Evolutionary conservation across 169 alveolate genomes (phyloP).

Genomic region (Toxoplasma gondii): DNA sequence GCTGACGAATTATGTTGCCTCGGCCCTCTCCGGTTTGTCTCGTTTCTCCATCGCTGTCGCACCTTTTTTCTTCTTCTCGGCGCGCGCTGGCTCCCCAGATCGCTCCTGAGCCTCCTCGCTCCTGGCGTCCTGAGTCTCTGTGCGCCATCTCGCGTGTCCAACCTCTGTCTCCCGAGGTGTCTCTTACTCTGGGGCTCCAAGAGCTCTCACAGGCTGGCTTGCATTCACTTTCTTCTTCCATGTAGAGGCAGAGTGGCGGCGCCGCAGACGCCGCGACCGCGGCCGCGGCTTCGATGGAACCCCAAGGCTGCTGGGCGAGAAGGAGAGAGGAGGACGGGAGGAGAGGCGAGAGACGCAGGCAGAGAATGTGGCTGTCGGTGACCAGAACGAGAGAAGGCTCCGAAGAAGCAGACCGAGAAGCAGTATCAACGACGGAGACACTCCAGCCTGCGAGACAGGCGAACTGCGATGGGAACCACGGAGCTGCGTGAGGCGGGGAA

Average conservation of each 20-base stretch:
- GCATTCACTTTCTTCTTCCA: not conserved
- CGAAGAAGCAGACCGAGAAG: not conserved
- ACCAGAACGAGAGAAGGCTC: not conserved
- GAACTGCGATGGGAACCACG: not conserved
- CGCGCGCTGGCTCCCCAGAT: not conserved
- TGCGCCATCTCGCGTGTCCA: not conserved
- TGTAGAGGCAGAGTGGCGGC: not conserved
- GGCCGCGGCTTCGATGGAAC: not conserved
- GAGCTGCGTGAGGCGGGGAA: not conserved
- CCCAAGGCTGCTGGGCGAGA: conserved; percentile 21
- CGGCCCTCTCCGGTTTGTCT: not conserved
- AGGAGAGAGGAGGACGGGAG: not conserved
- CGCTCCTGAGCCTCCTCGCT: not conserved
- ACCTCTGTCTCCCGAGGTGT: not conserved
- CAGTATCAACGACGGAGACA: not conserved
- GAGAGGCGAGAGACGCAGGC: not conserved
- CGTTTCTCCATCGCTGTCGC: not conserved
- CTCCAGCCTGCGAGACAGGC: not conserved
- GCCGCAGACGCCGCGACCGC: not conserved
- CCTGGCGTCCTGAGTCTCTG: not conserved
- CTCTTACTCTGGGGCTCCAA: too few species aligned
- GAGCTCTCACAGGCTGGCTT: not conserved
- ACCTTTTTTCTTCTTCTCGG: not conserved
- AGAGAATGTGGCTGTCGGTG: not conserved
- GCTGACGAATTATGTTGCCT: not conserved